Conservation (phyloP, 2,329 filamentous ascomycete genomes). For the Fusarium neocosmosporiellum region DNA sequence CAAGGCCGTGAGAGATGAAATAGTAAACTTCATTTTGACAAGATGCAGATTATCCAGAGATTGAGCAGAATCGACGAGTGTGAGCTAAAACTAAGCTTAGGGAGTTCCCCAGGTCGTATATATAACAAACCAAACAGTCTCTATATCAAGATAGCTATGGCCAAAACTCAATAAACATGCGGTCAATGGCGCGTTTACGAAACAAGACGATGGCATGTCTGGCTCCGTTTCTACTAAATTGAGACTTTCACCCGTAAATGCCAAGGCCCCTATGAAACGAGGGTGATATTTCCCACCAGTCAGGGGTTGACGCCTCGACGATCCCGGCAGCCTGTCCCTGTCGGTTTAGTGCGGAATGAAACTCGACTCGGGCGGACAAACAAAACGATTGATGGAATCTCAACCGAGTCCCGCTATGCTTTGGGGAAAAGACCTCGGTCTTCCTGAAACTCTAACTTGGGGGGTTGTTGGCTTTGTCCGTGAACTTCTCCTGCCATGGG, state of each 20-base stretch:
- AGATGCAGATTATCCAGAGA: neutral
- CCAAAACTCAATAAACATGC: neutral
- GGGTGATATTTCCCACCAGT: conserved; percentile 33
- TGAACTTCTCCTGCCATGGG: neutral
- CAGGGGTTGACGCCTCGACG: neutral
- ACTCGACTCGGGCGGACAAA: neutral
- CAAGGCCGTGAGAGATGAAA: conserved; percentile 27
- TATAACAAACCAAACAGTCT: conserved; percentile 6
- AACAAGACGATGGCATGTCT: conserved; percentile 11
- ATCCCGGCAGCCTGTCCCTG: neutral
- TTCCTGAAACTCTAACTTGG: neutral
- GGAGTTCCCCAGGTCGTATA: neutral
- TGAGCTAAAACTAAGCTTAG: neutral
- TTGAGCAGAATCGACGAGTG: neutral
- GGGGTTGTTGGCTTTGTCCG: neutral
- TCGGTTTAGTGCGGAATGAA: neutral
- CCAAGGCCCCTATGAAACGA: conserved; percentile 4
- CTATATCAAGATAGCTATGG: neutral
- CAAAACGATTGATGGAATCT: conserved; percentile 30
- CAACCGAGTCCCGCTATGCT: neutral
- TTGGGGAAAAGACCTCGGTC: neutral
- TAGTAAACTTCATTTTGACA: conserved; percentile 38
- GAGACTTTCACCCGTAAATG: conserved; percentile 1
- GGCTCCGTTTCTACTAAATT: conserved; percentile 28
- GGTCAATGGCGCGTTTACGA: conserved; percentile 15